phyloP scores from a whole-genome alignment of 2,329 filamentous ascomycete genomes.

The Microdochium bolleyi region DNA sequence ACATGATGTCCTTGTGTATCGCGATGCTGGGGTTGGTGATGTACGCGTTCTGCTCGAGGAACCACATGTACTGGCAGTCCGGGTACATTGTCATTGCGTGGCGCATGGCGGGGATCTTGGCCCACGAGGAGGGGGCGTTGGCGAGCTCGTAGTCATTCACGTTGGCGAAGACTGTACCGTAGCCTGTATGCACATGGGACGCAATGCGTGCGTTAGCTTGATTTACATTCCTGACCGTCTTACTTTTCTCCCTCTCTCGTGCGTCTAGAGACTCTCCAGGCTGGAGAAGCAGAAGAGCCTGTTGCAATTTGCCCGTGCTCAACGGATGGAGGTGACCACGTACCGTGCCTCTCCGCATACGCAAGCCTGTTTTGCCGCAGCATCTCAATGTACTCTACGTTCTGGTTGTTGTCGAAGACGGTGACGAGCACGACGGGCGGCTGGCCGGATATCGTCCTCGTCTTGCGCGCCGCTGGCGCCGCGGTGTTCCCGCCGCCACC shows the following conservation, averaged over 20 bases:
- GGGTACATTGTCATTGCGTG: conserved; percentile 81
- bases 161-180: conserved; percentile 75
- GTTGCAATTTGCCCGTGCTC: too few species aligned
- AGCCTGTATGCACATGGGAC: conserved; percentile 48
- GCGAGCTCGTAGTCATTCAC: conserved; percentile 67
- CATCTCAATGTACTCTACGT: conserved; percentile 61
- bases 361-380: conserved; percentile 76
- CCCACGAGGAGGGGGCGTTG: conserved; percentile 56
- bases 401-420: conserved; percentile 60
- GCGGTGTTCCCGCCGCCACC: background rate
- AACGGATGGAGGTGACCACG: background rate
- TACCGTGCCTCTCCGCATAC: conserved; percentile 83
- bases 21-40: conserved; percentile 76
- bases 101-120: conserved; percentile 75
- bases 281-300: too few species aligned
- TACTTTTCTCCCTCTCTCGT: background rate
- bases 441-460: conserved; percentile 36
- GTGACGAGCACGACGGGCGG: conserved; percentile 75
- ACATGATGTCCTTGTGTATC: conserved; percentile 65
- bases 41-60: conserved; percentile 73
- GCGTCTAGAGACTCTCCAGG: background rate
- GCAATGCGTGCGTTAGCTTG: background rate
- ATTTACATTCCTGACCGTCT: background rate
- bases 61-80: conserved; percentile 76
- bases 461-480: conserved; percentile 19